Evolutionary conservation across 176 grass and related monocot species (phyloP).

Genomic region (Coix lacrymajobi): DNA sequence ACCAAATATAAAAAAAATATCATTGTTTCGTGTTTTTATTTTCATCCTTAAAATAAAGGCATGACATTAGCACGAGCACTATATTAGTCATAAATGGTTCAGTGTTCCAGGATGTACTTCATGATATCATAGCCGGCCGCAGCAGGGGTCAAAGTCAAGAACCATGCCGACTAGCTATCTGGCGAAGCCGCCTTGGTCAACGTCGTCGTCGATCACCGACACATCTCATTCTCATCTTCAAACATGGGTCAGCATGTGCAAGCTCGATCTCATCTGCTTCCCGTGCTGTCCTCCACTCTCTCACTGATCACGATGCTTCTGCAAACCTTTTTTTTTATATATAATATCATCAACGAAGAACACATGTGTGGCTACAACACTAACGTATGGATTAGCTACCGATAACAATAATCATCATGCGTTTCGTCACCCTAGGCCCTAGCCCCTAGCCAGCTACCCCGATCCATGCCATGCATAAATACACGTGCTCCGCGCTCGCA

Average conservation of each 20-base stretch:
- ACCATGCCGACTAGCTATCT: background rate
- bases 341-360: no score
- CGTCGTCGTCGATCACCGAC: background rate
- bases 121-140: no score
- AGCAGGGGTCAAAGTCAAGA: background rate
- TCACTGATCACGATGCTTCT: background rate
- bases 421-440: background rate
- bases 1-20: no score
- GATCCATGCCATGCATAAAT: background rate
- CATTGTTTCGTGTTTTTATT: no score
- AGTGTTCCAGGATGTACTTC: no score
- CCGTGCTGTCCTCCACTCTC: background rate
- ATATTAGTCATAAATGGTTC: no score
- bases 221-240: background rate
- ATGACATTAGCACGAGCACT: no score
- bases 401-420: background rate
- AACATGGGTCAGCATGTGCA: background rate
- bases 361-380: background rate
- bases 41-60: no score
- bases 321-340: background rate
- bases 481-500: background rate
- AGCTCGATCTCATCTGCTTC: background rate
- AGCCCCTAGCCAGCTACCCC: no score
- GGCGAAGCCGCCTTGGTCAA: background rate
- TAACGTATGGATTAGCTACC: background rate